A percentile compares a stretch with the other conserved stretches of the same genome.
phyloP scores from a whole-genome alignment of 371 early-diverging fungal genomes.

The Rhizopus delemar region DNA sequence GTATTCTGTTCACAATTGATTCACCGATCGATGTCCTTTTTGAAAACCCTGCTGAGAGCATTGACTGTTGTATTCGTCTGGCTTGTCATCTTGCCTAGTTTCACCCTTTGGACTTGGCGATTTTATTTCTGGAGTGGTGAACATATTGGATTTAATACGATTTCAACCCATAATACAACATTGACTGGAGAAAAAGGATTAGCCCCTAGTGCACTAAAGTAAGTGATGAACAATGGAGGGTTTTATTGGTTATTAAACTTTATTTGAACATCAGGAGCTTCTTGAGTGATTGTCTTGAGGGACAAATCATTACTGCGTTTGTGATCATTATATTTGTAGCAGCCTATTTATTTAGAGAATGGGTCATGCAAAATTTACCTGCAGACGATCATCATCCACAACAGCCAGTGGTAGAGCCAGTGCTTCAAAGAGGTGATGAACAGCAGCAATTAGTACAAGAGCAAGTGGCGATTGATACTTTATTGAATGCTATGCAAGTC shows the following conservation, averaged over 20 bases:
- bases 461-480: constrained; percentile 27
- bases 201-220: background rate
- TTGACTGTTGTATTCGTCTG: constrained; percentile 68
- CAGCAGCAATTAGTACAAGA: constrained; percentile 16
- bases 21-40: constrained; percentile 35
- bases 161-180: background rate
- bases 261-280: constrained; percentile 43
- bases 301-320: constrained; percentile 73
- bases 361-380: constrained; percentile 74
- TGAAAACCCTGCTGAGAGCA: constrained; percentile 36
- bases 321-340: constrained; percentile 74
- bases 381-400: constrained; percentile 10
- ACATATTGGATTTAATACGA: constrained; percentile 24
- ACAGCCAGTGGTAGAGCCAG: background rate
- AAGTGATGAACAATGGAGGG: background rate
- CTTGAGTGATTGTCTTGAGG: constrained; percentile 81
- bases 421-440: background rate
- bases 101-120: constrained; percentile 79
- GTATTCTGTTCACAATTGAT: constrained; percentile 55
- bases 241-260: too few species aligned
- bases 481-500: constrained; percentile 27
- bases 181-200: background rate
- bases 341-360: constrained; percentile 77
- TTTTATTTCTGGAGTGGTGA: constrained; percentile 77
- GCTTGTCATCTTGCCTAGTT: constrained; percentile 77